A percentile compares a stretch with the other conserved stretches of the same genome.
These are phyloP conservation scores for Rhizopus arrhizus DNA, from an alignment of 371 early-diverging fungal species.

Conservation along the genomic window DNA sequence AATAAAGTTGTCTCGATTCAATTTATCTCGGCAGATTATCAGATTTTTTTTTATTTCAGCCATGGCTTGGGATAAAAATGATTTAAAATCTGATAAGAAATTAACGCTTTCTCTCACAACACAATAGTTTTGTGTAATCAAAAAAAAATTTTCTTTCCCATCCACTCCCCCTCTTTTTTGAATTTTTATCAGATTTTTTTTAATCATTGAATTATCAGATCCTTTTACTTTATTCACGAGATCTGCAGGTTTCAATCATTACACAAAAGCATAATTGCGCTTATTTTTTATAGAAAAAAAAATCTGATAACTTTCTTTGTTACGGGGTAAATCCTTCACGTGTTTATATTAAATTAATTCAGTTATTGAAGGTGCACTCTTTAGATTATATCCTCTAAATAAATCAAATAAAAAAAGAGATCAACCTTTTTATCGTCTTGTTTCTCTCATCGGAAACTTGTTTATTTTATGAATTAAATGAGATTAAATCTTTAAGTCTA, in stretches of 20 bases:
- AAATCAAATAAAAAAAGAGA: no score
- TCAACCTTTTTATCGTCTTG: no score
- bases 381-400: not conserved
- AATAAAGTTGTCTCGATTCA: not conserved
- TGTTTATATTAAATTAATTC: not conserved
- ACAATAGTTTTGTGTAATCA: not conserved
- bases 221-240: not conserved
- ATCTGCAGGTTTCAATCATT: not conserved
- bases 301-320: conserved; percentile 2
- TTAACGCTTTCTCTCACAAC: not conserved
- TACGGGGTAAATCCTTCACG: not conserved
- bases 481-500: no score
- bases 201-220: conserved; percentile 1
- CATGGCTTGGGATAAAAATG: not conserved
- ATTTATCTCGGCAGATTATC: not conserved
- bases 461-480: no score
- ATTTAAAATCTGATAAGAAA: conserved; percentile 1
- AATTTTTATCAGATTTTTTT: conserved; percentile 7
- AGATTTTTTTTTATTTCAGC: conserved; percentile 1
- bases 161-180: not conserved
- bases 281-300: not conserved
- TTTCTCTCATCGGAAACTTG: no score
- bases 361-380: not conserved
- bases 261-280: not conserved
- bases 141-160: no score